Base-by-base conservation (phyloP, 2,329 filamentous ascomycete genomes). In the Daldinia eschscholtzii region DNA sequence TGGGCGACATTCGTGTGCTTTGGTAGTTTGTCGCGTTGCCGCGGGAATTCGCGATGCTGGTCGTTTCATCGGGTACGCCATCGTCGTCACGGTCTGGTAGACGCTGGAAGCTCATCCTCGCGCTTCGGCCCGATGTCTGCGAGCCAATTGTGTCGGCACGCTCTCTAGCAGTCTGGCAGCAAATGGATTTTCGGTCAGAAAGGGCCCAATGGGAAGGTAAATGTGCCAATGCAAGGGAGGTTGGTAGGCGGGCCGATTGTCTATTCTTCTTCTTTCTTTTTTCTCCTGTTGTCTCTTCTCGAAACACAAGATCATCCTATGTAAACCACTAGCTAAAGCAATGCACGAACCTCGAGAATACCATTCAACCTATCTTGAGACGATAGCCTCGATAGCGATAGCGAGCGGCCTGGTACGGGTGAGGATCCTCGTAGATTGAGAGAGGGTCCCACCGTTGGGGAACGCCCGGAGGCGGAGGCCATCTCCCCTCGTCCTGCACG, bases 311-410 rank as follows among this genome's bases (percentile, higher is more conserved):
- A 35, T 30, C n/a, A n/a, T n/a, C n/a, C n/a, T n/a, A n/a, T 10
- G 26, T 10, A 39, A 30, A 55, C 23, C 9, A 23, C 20, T 23
- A 23, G 2, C 20, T 23, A 41, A 46, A 18, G 46, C 55, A 58
- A 62, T 59, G 37, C 18, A 76, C 81, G 74, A 76, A 85, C 83
- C 80, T 85, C 80, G 64, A 85, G 79, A 61, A 85, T 84, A 65
- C 81, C 80, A 67, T 80, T 79, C 70, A 85, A 79, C 59, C 83
- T 82, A 62, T 81, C 81, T 66, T 77, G 79, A 7, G 77, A 79
- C 28, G 81, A 81, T 39, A 75, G 76, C 33, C 76, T 73, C 62
- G 50, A 71, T 56, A 58, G 67, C 52, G 52, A 55, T 35, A 55
- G 53, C 46, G 60, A 62, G 53, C 33, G 72, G 60, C 65, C 67